phyloP scores from a whole-genome alignment of 768 basidiomycete species.

The Rhodosporidiobolus odoratus region DNA sequence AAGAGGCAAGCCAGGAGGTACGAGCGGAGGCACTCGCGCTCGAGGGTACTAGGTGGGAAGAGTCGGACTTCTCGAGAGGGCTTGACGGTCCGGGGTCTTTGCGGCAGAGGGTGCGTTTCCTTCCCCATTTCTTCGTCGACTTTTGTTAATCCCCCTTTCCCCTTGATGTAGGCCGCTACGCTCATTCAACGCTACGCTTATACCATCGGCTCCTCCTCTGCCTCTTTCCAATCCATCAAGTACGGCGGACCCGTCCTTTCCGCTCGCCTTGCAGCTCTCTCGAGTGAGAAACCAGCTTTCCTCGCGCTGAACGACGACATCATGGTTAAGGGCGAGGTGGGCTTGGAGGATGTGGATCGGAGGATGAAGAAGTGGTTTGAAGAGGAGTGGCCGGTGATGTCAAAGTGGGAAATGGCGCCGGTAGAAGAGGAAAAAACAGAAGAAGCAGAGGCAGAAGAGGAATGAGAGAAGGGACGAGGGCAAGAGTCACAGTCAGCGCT shows the following conservation, averaged over 20 bases:
- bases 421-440: too few relatives aligned
- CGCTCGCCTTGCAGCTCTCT: background rate
- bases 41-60: background rate
- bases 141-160: background rate
- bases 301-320: constrained; percentile 35
- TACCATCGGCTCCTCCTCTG: constrained; percentile 14
- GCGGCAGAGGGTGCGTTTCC: background rate
- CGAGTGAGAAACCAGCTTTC: constrained; percentile 12
- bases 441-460: too few relatives aligned
- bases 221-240: constrained; percentile 7
- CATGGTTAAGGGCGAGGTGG: fast-evolving
- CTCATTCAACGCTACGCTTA: constrained; percentile 35
- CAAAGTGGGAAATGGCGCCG: constrained; percentile 25
- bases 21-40: background rate
- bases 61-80: background rate
- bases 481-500: too few relatives aligned
- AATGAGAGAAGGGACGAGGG: too few relatives aligned
- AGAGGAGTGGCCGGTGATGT: background rate
- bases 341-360: background rate
- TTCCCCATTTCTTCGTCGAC: background rate
- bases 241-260: background rate
- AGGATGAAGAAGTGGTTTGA: constrained; percentile 10
- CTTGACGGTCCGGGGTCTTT: background rate
- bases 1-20: too few relatives aligned
- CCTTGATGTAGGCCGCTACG: constrained; percentile 1